Conservation (phyloP, 2,329 filamentous ascomycete genomes). For the Didymella pomorum region DNA sequence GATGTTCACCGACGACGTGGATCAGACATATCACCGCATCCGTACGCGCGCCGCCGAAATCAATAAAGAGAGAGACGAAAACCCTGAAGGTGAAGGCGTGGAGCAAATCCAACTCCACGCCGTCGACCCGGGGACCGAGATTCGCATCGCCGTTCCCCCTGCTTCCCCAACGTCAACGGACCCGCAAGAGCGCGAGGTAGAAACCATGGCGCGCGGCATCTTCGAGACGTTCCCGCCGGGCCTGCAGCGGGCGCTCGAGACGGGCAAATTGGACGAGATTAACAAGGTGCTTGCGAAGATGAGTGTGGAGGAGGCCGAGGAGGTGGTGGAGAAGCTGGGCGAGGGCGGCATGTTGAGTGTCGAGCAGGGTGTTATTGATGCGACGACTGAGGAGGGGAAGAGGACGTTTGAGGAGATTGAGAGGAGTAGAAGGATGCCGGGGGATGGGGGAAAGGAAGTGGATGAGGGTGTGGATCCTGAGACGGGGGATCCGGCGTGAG, state of each 20-base stretch:
- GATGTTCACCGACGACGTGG: conserved; percentile 92
- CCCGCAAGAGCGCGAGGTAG: conserved; percentile 66
- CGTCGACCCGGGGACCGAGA: conserved; percentile 89
- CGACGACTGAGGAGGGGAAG: conserved; percentile 86
- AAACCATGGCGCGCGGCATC: conserved; percentile 70
- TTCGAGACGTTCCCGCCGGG: conserved; percentile 86
- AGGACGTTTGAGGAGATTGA: conserved; percentile 76
- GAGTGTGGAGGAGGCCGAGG: conserved; percentile 87
- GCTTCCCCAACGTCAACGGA: conserved; percentile 53
- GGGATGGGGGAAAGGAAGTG: conserved; percentile 52
- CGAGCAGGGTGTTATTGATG: conserved; percentile 93
- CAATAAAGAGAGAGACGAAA: conserved; percentile 61
- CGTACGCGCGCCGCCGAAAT: conserved; percentile 79
- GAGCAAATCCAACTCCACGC: conserved; percentile 98
- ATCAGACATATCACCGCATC: conserved; percentile 85
- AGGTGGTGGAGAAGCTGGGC: conserved; percentile 79
- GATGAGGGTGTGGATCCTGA: conserved; percentile 14
- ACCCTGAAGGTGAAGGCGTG: conserved; percentile 68
- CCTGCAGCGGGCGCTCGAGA: conserved; percentile 81
- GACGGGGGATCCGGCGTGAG: conserved; percentile 3
- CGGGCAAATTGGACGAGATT: conserved; percentile 86
- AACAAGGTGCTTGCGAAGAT: conserved; percentile 89
- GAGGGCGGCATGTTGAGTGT: conserved; percentile 89
- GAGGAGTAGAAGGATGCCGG: conserved; percentile 50
- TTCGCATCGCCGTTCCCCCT: conserved; percentile 84